Conservation (phyloP, 164 flowering plant species). For the Tetracentron sinense region DNA sequence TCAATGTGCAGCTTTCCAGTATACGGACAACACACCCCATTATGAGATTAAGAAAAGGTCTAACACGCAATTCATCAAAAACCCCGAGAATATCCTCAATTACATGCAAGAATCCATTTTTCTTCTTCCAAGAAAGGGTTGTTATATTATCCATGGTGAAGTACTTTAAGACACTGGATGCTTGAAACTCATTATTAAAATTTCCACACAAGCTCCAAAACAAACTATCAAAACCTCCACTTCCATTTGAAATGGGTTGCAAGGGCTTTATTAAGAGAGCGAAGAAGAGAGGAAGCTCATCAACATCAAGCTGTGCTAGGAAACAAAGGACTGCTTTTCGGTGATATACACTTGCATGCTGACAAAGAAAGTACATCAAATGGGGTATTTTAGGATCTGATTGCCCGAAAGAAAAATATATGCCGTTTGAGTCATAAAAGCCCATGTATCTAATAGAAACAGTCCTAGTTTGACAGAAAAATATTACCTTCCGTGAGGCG, state of each 20-base stretch:
- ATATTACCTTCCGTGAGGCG: conserved; percentile 67
- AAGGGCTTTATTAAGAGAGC: conserved; percentile 58
- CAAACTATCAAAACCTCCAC: conserved; percentile 23
- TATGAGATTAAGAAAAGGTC: conserved; percentile 68
- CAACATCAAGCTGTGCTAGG: conserved; percentile 65
- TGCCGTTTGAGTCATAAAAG: not conserved
- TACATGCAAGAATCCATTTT: conserved; percentile 76
- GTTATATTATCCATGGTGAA: conserved; percentile 41
- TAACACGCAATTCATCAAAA: conserved; percentile 66
- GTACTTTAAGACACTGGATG: conserved; percentile 27
- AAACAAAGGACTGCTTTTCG: conserved; percentile 84
- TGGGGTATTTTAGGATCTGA: conserved; percentile 5
- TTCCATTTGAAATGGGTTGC: conserved; percentile 25
- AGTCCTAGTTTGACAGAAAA: not conserved
- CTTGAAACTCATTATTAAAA: conserved; percentile 32
- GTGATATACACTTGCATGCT: conserved; percentile 65
- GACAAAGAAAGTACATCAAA: conserved; percentile 13
- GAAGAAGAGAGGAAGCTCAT: conserved; percentile 79
- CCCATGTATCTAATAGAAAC: not conserved
- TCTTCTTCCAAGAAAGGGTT: conserved; percentile 68
- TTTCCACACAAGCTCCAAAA: conserved; percentile 28
- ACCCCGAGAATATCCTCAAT: conserved; percentile 66
- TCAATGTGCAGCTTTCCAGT: conserved; percentile 53
- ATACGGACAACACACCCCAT: conserved; percentile 74
- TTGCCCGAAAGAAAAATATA: not conserved